phyloP scores from a whole-genome alignment of 495 filamentous ascomycete species.

The Neurospora discreta region DNA sequence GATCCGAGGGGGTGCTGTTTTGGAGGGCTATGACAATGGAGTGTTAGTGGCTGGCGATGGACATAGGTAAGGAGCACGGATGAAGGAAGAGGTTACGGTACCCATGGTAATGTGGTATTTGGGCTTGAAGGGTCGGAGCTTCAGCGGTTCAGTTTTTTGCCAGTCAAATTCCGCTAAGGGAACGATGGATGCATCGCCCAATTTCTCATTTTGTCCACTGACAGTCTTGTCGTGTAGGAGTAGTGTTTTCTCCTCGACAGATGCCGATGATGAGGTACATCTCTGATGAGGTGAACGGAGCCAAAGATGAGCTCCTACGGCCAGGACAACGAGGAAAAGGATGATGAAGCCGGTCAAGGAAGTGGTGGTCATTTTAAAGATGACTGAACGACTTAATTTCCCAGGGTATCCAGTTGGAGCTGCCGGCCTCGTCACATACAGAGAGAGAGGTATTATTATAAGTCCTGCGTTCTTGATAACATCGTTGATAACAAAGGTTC shows the following conservation, averaged over 20 bases:
- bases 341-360: background rate
- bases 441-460: background rate
- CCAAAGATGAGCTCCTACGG: background rate
- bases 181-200: conserved; percentile 25
- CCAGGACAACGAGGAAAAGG: background rate
- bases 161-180: conserved; percentile 51
- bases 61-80: background rate
- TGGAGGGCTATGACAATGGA: conserved; percentile 24
- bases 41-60: background rate
- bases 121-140: conserved; percentile 58
- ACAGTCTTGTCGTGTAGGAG: background rate
- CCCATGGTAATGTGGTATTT: conserved; percentile 68
- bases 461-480: background rate
- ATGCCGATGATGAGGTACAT: background rate
- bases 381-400: background rate
- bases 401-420: background rate
- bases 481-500: background rate
- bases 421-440: background rate
- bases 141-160: conserved; percentile 43
- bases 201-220: background rate
- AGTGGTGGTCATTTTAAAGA: background rate
- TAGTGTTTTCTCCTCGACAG: background rate
- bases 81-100: conserved; percentile 16
- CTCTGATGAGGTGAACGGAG: background rate
- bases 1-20: conserved; percentile 44